Evolutionary conservation across 495 filamentous ascomycete genomes (phyloP), one percentile per base, ranked within the genome.

Genomic region (Hypomontagnella monticulosa): DNA sequence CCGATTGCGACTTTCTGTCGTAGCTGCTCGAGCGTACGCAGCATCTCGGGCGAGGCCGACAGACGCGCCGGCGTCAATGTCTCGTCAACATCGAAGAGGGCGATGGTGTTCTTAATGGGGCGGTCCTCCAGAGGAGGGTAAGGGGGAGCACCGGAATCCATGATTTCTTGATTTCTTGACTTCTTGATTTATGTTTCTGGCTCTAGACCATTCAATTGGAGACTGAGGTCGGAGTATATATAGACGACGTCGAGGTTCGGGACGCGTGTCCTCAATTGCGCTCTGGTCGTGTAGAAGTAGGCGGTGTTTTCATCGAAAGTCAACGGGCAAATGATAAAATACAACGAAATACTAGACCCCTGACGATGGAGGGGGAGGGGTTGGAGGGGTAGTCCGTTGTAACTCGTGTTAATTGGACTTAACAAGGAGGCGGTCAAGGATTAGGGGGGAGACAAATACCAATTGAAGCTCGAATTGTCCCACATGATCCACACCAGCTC

Each of bases 1-100:
- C 93, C 95, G 71, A 97, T 95, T 61, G 92, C 93, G 66, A 91
- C 89, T 75, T 96, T 92, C 74, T 93, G 86, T 50, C 95, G 91
- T 69, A 99, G 86, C 20, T 76, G 79, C 40, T 88, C 83, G 66
- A 98, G 92, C 51, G 95, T 82, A 56, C 80, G 74, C 42, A 97
- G 89, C 88, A 96, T 96, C 75, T 96, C 88, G 38, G 91, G 89
- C 8, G 86, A 81, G 52, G 84, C 90, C 57, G 63, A 88, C 48
- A 80, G 78, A 50, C 94, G 87, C 23, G 94, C 85, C 4, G 85
- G 88, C 12, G 93, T 93, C 57, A 98, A 84, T 23, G 94, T 97
- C 58, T 82, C 88, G 74, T 98, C 94, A 20, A 98, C 94, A 76
- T 98, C 94, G 75, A 98, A 98, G 34, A 98, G 88, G 63, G 83